These are phyloP conservation scores for Lactifluus pinguis DNA, from an alignment of 768 basidiomycete genomes.

Conservation along the genomic window DNA sequence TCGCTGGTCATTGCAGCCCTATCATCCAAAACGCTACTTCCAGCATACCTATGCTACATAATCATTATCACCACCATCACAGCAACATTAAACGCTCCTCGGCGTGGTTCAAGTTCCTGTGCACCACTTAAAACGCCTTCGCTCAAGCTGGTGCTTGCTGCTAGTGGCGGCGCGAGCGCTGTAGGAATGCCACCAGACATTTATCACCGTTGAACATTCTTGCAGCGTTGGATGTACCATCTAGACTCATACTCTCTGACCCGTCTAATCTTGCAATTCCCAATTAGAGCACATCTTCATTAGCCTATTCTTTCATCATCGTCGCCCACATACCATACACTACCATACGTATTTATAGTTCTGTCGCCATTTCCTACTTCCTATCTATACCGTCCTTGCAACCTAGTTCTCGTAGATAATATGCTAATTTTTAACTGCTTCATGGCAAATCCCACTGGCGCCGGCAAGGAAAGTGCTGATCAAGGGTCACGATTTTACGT, in stretches of 20 bases:
- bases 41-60: not conserved
- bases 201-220: not conserved
- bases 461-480: not conserved
- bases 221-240: not conserved
- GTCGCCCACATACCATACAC: not conserved
- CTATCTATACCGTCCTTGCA: not conserved
- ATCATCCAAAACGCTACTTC: not conserved
- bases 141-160: not conserved
- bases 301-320: not conserved
- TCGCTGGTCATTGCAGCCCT: not conserved
- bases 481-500: not conserved
- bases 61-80: not conserved
- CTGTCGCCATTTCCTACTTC: not conserved
- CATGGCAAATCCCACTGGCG: not conserved
- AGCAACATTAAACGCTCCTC: not conserved
- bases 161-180: not conserved
- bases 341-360: not conserved
- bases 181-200: not conserved
- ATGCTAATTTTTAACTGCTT: not conserved
- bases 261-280: slow-evolving; percentile 1
- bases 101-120: not conserved
- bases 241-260: not conserved
- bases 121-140: not conserved
- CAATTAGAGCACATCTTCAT: slow-evolving; percentile 8
- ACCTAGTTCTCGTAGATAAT: not conserved